A percentile compares a stretch with the other conserved stretches of the same genome.
These are phyloP conservation scores for Boletus subcaerulescens DNA, from an alignment of 768 basidiomycete species.

Conservation along the genomic window DNA sequence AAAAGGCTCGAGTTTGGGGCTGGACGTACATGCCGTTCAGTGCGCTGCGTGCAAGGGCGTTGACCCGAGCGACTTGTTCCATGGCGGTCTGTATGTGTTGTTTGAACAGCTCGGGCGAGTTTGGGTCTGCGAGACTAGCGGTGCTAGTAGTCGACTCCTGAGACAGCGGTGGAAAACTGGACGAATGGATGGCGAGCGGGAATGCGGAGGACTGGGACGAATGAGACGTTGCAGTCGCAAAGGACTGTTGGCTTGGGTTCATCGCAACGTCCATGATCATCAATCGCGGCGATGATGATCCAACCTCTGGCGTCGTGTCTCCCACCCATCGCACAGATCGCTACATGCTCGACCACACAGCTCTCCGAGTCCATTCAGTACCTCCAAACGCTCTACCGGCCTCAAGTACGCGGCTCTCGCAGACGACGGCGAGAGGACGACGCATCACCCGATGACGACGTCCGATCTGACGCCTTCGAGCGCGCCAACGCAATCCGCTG, in stretches of 20 bases:
- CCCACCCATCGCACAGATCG: slow-evolving; percentile 50
- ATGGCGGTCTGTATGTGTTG: slow-evolving; percentile 50
- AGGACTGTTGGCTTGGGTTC: slow-evolving; percentile 13
- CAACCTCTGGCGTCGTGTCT: slow-evolving; percentile 50
- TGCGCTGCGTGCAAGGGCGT: slow-evolving; percentile 46
- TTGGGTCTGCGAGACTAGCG: slow-evolving; percentile 41
- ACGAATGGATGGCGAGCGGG: slow-evolving; percentile 19
- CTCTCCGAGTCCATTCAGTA: slow-evolving; percentile 48
- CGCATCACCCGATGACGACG: neutral
- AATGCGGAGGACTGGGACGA: slow-evolving; percentile 17
- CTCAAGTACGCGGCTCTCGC: slow-evolving; percentile 59
- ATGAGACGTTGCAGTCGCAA: neutral
- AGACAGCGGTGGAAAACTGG: slow-evolving; percentile 22
- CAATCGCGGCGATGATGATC: neutral
- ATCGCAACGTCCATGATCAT: slow-evolving; percentile 8
- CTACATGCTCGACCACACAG: slow-evolving; percentile 31
- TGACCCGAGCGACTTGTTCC: slow-evolving; percentile 48
- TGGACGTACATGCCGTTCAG: slow-evolving; percentile 52
- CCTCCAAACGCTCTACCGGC: slow-evolving; percentile 54
- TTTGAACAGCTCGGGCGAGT: slow-evolving; percentile 61
- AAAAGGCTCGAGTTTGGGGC: neutral
- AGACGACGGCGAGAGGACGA: slow-evolving; percentile 27
- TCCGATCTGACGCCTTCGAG: slow-evolving; percentile 66
- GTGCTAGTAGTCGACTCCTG: slow-evolving; percentile 21
- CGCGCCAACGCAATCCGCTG: slow-evolving; percentile 66